Conservation (phyloP, 208 protist genomes). For the Acanthamoeba quina region DNA sequence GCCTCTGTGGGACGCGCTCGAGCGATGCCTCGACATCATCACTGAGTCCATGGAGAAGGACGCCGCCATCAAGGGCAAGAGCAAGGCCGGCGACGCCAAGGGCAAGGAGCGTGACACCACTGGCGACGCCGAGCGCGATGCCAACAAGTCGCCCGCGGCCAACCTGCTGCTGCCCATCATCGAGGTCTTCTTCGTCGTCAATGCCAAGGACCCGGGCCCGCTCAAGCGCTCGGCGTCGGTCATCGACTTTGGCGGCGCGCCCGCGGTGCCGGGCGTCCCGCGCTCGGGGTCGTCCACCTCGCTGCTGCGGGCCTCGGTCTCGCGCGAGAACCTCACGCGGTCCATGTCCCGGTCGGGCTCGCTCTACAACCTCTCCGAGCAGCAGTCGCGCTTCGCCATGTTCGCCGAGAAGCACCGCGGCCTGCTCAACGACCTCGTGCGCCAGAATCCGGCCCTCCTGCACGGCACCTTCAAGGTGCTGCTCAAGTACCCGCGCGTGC, state of each 20-base stretch:
- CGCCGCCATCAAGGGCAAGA: slow-evolving; percentile 12
- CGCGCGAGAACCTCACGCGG: slow-evolving; percentile 11
- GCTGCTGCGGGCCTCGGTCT: slow-evolving; percentile 26
- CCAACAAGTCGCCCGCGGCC: slow-evolving; percentile 70
- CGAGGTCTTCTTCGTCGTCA: slow-evolving; percentile 74
- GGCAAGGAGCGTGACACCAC: neutral
- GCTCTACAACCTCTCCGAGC: slow-evolving; percentile 54
- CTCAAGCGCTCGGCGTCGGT: slow-evolving; percentile 58
- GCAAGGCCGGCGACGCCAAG: slow-evolving; percentile 11
- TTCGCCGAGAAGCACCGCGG: slow-evolving; percentile 67
- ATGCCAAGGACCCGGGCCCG: slow-evolving; percentile 67
- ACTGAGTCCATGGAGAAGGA: slow-evolving; percentile 52
- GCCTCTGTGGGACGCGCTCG: slow-evolving; percentile 69
- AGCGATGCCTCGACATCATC: slow-evolving; percentile 70
- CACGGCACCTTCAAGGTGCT: slow-evolving; percentile 79
- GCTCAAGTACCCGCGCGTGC: slow-evolving; percentile 79
- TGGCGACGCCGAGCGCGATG: neutral
- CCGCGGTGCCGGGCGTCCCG: neutral
- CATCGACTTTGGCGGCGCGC: slow-evolving; percentile 46
- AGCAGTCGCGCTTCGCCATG: slow-evolving; percentile 34
- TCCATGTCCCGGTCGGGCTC: slow-evolving; percentile 40
- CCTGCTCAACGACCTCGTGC: slow-evolving; percentile 84
- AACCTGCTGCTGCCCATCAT: slow-evolving; percentile 74
- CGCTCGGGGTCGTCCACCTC: neutral
- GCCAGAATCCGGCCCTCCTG: slow-evolving; percentile 78